phyloP scores from a whole-genome alignment of 2,329 filamentous ascomycete genomes.

The Graphium sp. region DNA sequence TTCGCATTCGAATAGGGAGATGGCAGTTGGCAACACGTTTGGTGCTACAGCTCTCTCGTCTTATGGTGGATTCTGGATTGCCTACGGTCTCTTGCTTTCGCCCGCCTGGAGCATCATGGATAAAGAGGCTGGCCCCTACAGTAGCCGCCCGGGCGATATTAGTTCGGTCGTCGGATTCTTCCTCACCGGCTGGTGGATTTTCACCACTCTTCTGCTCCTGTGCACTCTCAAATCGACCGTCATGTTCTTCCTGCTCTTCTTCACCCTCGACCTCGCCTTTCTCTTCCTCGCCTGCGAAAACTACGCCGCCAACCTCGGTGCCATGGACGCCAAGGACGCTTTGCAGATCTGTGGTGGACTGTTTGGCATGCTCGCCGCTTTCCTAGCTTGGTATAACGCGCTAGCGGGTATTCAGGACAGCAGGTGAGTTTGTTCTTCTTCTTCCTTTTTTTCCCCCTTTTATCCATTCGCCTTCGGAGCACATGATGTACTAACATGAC shows the following conservation, averaged over 20 bases:
- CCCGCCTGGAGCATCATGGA: constrained; percentile 44
- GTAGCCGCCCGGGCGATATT: constrained; percentile 23
- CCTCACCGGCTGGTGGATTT: constrained; percentile 71
- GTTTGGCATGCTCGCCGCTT: constrained; percentile 68
- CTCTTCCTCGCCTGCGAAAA: constrained; percentile 53
- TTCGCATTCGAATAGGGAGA: too few relatives aligned
- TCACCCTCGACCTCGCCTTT: constrained; percentile 62
- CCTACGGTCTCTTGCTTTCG: constrained; percentile 55
- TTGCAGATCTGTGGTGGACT: constrained; percentile 57
- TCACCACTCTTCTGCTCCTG: constrained; percentile 57
- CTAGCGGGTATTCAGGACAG: constrained; percentile 65
- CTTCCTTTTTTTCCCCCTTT: constrained; percentile 1
- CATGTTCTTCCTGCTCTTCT: constrained; percentile 64
- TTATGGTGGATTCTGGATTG: constrained; percentile 74
- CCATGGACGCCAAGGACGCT: constrained; percentile 21
- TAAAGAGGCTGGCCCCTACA: constrained; percentile 24
- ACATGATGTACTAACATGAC: constrained; percentile 15
- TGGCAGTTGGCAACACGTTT: constrained; percentile 77
- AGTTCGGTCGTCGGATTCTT: constrained; percentile 55
- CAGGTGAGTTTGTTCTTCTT: constrained; percentile 26
- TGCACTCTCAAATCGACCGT: constrained; percentile 64
- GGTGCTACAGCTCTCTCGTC: constrained; percentile 68
- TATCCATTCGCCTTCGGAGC: not conserved
- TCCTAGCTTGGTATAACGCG: constrained; percentile 77
- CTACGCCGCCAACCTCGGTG: constrained; percentile 34